These are phyloP conservation scores for Parietaria judaica DNA, from an alignment of 306 rosid species.

Conservation along the genomic window DNA sequence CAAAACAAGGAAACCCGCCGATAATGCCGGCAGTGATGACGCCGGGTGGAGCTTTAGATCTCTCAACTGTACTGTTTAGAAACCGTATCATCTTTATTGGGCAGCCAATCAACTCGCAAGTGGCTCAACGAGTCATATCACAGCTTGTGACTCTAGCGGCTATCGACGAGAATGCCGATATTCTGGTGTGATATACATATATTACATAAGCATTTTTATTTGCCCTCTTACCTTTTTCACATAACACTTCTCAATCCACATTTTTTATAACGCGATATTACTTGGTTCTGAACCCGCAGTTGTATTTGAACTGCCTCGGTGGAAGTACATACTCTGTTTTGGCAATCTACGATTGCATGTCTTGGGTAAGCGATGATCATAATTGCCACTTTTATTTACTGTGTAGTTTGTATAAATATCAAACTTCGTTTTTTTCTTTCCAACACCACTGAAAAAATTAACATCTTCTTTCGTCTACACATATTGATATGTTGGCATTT, in stretches of 20 bases:
- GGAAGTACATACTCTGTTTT: constrained; percentile 86
- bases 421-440: neutral
- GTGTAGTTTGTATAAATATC: neutral
- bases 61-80: constrained; percentile 73
- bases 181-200: constrained; percentile 45
- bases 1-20: constrained; percentile 68
- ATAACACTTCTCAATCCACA: neutral
- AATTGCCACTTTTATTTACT: neutral
- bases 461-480: neutral
- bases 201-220: neutral
- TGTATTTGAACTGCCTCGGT: constrained; percentile 92
- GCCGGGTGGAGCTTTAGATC: constrained; percentile 87
- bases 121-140: constrained; percentile 93
- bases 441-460: neutral
- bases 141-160: constrained; percentile 94
- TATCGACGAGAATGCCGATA: constrained; percentile 68
- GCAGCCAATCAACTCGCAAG: constrained; percentile 70
- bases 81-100: constrained; percentile 91
- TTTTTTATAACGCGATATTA: neutral
- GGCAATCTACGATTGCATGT: constrained; percentile 98
- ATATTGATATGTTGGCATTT: too few relatives aligned
- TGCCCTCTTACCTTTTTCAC: neutral
- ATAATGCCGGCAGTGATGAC: constrained; percentile 88
- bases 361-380: constrained; percentile 65
- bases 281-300: constrained; percentile 34